Evolutionary conservation across 768 basidiomycete genomes (phyloP).

Genomic region (Leccinum boreale): DNA sequence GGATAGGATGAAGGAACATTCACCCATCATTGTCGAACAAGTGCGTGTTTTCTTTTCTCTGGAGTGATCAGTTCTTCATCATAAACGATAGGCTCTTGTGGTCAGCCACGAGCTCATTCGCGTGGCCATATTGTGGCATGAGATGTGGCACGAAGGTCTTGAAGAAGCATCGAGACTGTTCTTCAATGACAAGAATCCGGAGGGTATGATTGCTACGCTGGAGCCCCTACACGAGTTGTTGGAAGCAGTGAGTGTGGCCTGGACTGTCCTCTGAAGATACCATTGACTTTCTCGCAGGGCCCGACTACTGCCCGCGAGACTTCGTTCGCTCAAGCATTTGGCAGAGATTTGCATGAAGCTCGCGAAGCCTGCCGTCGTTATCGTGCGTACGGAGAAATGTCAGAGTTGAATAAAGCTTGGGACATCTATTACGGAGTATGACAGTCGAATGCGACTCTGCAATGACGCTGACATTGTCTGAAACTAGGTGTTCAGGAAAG

Average conservation of each 20-base stretch:
- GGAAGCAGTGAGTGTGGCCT: constrained; percentile 59
- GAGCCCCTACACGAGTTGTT: constrained; percentile 93
- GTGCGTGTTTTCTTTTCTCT: constrained; percentile 34
- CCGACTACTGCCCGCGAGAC: constrained; percentile 93
- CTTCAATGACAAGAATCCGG: constrained; percentile 95
- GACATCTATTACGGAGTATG: constrained; percentile 94
- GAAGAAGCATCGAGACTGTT: constrained; percentile 96
- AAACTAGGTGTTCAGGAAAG: constrained; percentile 86
- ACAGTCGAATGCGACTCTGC: neutral
- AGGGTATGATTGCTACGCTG: constrained; percentile 92
- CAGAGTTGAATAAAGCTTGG: constrained; percentile 96
- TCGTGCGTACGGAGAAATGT: constrained; percentile 79
- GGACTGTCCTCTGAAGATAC: neutral
- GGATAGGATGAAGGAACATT: constrained; percentile 92
- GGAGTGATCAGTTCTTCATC: neutral
- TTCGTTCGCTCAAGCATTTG: constrained; percentile 92
- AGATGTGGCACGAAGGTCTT: constrained; percentile 96
- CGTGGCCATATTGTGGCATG: constrained; percentile 98
- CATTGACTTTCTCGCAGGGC: constrained; percentile 49
- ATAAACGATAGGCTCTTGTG: constrained; percentile 57
- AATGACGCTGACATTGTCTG: constrained; percentile 1
- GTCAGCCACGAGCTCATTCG: constrained; percentile 95
- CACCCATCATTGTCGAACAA: constrained; percentile 82
- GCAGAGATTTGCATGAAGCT: constrained; percentile 88
- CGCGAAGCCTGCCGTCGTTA: constrained; percentile 88